These are phyloP conservation scores for Erysimum cheiranthoides DNA, from an alignment of 345 rosid species.

Conservation along the genomic window DNA sequence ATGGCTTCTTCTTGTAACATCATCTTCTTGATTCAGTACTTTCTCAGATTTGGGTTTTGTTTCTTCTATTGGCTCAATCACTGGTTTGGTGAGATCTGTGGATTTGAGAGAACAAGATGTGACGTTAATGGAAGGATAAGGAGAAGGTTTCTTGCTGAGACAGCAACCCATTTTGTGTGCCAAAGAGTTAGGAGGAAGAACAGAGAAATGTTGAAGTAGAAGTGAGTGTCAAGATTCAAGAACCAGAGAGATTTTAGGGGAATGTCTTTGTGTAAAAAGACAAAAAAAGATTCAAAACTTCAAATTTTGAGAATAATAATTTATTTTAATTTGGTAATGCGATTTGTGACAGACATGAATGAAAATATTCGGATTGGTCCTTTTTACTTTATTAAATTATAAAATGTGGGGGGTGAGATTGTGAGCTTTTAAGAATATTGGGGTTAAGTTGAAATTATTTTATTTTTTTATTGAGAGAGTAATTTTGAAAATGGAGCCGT, in stretches of 20 bases:
- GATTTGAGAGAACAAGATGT: slow-evolving; percentile 13
- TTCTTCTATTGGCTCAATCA: slow-evolving; percentile 5
- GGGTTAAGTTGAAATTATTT: background rate
- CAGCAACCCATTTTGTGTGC: slow-evolving; percentile 61
- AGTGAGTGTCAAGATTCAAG: background rate
- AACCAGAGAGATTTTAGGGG: background rate
- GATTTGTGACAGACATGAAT: background rate
- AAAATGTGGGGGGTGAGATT: background rate
- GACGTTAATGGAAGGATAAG: slow-evolving; percentile 29
- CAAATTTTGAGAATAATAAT: background rate
- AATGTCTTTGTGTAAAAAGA: background rate
- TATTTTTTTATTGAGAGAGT: background rate
- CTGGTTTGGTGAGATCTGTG: slow-evolving; percentile 26
- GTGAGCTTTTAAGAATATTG: background rate
- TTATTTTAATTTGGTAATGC: background rate
- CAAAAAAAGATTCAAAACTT: slow-evolving; percentile 25
- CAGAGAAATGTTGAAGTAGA: background rate
- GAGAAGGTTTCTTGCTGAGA: slow-evolving; percentile 58
- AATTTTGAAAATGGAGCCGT: slow-evolving; percentile 31
- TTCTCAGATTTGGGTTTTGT: slow-evolving; percentile 9
- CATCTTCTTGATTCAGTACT: slow-evolving; percentile 28
- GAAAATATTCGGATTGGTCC: background rate
- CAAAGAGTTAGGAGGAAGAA: background rate
- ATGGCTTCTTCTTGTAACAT: slow-evolving; percentile 58
- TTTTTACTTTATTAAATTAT: background rate